phyloP scores from a whole-genome alignment of 1,139 yeast genomes.

The Scheffersomyces insectosa region DNA sequence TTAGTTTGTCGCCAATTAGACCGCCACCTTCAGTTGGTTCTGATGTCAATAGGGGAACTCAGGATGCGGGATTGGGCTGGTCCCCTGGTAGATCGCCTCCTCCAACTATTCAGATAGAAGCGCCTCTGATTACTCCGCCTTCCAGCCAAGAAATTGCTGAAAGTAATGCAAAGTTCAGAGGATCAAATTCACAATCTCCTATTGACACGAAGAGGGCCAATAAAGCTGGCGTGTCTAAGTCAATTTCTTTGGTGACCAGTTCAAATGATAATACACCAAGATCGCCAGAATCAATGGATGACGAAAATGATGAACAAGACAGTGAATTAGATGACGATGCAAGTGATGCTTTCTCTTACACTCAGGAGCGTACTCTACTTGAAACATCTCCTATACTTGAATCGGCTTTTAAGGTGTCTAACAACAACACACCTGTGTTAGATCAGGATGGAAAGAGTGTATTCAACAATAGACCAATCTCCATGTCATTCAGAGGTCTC shows the following conservation, averaged over 20 bases:
- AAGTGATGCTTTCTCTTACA: background rate
- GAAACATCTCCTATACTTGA: conserved; percentile 26
- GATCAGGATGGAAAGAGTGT: conserved; percentile 13
- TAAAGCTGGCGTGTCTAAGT: background rate
- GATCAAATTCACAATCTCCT: conserved; percentile 5
- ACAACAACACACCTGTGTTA: conserved; percentile 8
- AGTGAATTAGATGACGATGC: background rate
- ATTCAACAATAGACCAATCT: conserved; percentile 50
- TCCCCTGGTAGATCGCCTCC: conserved; percentile 1
- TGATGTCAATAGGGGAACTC: conserved; percentile 4
- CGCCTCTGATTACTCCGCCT: conserved; percentile 8
- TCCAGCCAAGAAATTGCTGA: conserved; percentile 7
- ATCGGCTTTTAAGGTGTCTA: conserved; percentile 14
- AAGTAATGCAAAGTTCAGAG: background rate
- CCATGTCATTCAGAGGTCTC: conserved; percentile 69
- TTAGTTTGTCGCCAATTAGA: conserved; percentile 2
- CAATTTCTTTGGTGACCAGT: background rate
- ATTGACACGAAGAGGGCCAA: conserved; percentile 1
- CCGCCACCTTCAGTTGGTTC: conserved; percentile 13
- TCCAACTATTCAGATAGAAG: background rate
- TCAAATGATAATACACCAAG: conserved; percentile 3
- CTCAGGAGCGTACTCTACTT: conserved; percentile 4
- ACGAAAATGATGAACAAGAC: conserved; percentile 2
- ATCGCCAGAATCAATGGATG: conserved; percentile 12
- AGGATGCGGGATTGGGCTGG: background rate